Percentiles rank a stretch among this genome's conserved stretches.
Conservation (phyloP, 169 alveolate genomes). For the Eimeria acervulina region DNA sequence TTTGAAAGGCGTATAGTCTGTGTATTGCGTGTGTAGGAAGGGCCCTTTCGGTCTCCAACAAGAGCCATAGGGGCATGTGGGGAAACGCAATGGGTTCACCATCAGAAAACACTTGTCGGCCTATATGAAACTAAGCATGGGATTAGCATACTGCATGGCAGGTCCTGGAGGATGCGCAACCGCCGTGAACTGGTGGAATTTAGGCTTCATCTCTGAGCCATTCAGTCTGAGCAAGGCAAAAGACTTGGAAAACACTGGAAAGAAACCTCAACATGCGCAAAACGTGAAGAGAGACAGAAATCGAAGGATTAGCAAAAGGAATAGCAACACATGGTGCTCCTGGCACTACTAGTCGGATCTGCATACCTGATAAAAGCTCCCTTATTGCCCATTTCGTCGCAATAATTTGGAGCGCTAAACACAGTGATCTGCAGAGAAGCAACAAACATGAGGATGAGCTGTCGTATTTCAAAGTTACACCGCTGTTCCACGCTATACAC, state of each 20-base stretch:
- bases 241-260: not conserved
- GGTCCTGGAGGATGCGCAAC: slow-evolving; percentile 97
- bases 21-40: not conserved
- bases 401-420: slow-evolving; percentile 99
- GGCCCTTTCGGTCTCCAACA: slow-evolving; percentile 10
- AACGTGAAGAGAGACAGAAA: not conserved
- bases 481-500: too few relatives aligned
- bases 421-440: slow-evolving; percentile 93
- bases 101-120: not conserved
- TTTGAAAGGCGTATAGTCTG: not conserved
- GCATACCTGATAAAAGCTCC: slow-evolving; percentile 89
- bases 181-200: slow-evolving; percentile 94
- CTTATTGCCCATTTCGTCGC: slow-evolving; percentile 99
- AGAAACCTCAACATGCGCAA: not conserved
- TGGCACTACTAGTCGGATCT: not conserved
- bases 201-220: slow-evolving; percentile 95
- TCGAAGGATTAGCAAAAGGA: not conserved
- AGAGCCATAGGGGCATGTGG: not conserved
- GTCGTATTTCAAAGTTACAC: not conserved
- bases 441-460: not conserved
- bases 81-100: not conserved
- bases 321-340: not conserved
- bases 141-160: slow-evolving; percentile 96
- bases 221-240: slow-evolving; percentile 85
- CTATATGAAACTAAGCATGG: slow-evolving; percentile 77